Base-by-base conservation (phyloP, 2,329 filamentous ascomycete species). In the Fusarium haematococcum region DNA sequence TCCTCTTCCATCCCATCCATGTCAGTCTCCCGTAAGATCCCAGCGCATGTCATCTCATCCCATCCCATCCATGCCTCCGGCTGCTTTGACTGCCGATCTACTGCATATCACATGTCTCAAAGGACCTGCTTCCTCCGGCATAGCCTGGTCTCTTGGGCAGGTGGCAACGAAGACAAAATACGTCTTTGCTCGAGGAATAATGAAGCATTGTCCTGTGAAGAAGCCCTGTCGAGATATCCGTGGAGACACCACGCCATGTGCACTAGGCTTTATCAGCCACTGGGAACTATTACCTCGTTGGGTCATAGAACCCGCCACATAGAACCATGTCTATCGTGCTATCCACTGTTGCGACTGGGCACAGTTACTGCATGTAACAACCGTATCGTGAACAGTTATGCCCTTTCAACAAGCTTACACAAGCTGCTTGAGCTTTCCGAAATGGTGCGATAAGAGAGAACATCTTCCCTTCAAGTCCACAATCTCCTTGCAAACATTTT, bases 1-100 rank as follows among this genome's bases (percentile, higher is more conserved):
- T 48, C 45, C 45, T 35, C 39, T 27, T 64, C 67, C 60, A 43
- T 67, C 66, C 18, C 45, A 56, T 56, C 57, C 33, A 56, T 71
- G 58, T 48, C 60, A 54, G 62, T 65, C 65, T 65, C 64, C 72
- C 73, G 71, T 65, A 25, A 56, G 60, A 74, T 75, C 71, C 64
- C 63, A 66, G 68, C 14, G 68, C 73, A 69, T 63, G 56, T 59
- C 57, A 63, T 69, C 48, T 62, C 57, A 65, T 65, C 60, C 48
- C 58, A 63, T 70, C 25, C 48, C 39, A 63, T 67, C 45, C 48
- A 43, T 57, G 65, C 57, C 50, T 61, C 52, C 30, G 35, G 30
- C 30, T 50, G 60, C 20, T 60, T 48, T 43, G 10, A 43, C 27
- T 60, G 37, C 57, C 57, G 37, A 32, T 39, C 23, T 60, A 30